Conservation (phyloP, 495 filamentous ascomycete species). For the Friedmanniomyces simplex region DNA sequence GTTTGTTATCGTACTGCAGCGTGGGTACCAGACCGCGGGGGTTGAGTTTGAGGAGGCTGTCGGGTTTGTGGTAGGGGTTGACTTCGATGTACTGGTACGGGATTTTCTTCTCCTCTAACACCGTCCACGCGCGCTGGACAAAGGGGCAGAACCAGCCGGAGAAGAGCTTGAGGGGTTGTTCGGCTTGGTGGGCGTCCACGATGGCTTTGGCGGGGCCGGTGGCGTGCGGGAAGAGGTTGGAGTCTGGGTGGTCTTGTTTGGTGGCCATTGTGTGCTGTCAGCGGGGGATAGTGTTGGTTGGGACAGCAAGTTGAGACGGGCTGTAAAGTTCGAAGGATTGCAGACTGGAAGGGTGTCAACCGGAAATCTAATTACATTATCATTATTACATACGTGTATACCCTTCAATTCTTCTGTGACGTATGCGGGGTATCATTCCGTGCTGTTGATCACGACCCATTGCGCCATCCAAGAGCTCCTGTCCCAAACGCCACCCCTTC, state of each 20-base stretch:
- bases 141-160: constrained; percentile 37
- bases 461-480: not conserved
- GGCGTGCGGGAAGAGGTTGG: constrained; percentile 42
- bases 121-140: constrained; percentile 57
- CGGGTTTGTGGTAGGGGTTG: constrained; percentile 59
- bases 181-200: constrained; percentile 39
- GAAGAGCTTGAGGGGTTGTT: constrained; percentile 51
- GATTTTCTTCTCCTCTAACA: constrained; percentile 58
- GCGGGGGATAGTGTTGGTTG: not conserved
- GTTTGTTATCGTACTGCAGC: constrained; percentile 41
- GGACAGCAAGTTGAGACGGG: no score
- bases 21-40: constrained; percentile 62
- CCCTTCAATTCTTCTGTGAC: not conserved
- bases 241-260: constrained; percentile 31
- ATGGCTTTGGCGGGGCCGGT: constrained; percentile 41
- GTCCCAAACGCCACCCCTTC: no score
- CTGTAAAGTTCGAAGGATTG: no score
- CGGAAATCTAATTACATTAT: not conserved
- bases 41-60: constrained; percentile 53
- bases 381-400: no score
- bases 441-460: not conserved
- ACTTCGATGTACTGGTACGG: constrained; percentile 52
- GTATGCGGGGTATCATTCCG: constrained; percentile 7
- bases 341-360: no score
- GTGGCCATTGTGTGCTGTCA: constrained; percentile 12